Evolutionary conservation across 1,139 yeast genomes (phyloP), one percentile per base, ranked within the genome.

Genomic region (Tardiomyces digboiensis): DNA sequence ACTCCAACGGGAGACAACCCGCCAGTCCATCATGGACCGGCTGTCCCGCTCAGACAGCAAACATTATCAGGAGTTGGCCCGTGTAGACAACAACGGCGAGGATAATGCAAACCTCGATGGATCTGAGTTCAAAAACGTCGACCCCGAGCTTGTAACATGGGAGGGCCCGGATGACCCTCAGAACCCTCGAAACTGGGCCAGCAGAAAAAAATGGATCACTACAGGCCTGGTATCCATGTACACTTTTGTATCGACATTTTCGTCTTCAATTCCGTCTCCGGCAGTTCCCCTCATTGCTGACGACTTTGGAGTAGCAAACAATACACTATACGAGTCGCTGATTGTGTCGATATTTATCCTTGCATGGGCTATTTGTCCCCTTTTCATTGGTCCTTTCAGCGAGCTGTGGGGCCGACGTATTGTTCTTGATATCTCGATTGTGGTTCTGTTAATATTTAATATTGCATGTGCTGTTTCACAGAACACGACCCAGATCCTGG

Each of bases 111-210:
- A n/a, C n/a, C n/a, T n/a, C n/a, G 46, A 44, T 21, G 55, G 55
- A 19, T 42, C 38, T 14, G 55, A 46, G 45, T 52, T 42, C 40
- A 54, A 46, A 18, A 64, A 64, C 2, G 55, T 75, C 6, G 85
- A 80, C 52, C 84, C 82, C 0, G 83, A 79, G 53, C 61, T 79
- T 39, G 78, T 80, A 3, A 72, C 82, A 1, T 80, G 84, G 84
- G 81, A 78, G 38, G 78, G 79, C 3, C 70, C 67, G 2, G 72
- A 76, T 46, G 86, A 80, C 54, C 80, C 82, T 0, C 62, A 62
- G 19, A 72, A 74, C 52, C 84, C 87, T 26, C 62, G 83, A 48
- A 80, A 80, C 59, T 80, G 85, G 85, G 26, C 71, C 0, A 14
- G 48, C 0, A 18, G 43, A 0, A 54, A 63, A 29, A 78, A 79